These are phyloP conservation scores for Fusarium duplospermum DNA, from an alignment of 2,329 filamentous ascomycete species.

Conservation along the genomic window DNA sequence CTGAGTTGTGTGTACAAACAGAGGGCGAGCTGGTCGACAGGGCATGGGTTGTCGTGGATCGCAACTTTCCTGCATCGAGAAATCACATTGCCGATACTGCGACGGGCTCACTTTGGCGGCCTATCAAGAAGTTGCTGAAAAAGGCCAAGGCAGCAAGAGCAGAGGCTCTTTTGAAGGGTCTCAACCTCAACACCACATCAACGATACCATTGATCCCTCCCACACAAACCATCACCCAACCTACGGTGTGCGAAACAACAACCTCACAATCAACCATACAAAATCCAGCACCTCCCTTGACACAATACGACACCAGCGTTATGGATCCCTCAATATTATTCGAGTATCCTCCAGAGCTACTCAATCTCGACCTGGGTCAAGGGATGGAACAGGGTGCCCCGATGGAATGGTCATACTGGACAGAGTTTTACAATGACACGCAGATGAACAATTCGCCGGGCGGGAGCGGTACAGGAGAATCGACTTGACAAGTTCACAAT, in stretches of 20 bases:
- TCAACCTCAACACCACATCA: slow-evolving; percentile 34
- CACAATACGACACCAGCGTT: slow-evolving; percentile 42
- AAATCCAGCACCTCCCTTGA: slow-evolving; percentile 1
- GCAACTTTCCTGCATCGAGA: slow-evolving; percentile 56
- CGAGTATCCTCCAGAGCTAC: slow-evolving; percentile 42
- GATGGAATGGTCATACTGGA: slow-evolving; percentile 54
- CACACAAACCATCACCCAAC: slow-evolving; percentile 14
- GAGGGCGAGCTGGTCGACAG: slow-evolving; percentile 58
- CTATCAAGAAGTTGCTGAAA: slow-evolving; percentile 63
- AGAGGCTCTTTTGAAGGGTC: slow-evolving; percentile 44
- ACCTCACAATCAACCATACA: slow-evolving; percentile 2
- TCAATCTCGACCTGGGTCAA: slow-evolving; percentile 40
- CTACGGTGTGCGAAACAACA: slow-evolving; percentile 15
- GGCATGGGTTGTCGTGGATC: slow-evolving; percentile 63
- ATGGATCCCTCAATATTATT: slow-evolving; percentile 48
- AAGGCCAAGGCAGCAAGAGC: slow-evolving; percentile 58
- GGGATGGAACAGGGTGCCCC: slow-evolving; percentile 34
- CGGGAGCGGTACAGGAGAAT: slow-evolving; percentile 38
- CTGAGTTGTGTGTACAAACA: slow-evolving; percentile 62
- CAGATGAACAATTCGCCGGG: slow-evolving; percentile 48
- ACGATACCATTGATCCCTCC: slow-evolving; percentile 5
- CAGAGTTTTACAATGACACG: slow-evolving; percentile 58
- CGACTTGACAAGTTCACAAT: slow-evolving; percentile 35
- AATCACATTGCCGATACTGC: slow-evolving; percentile 61
- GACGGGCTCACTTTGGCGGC: slow-evolving; percentile 64